Conservation (phyloP, 495 filamentous ascomycete genomes). For the Tuber brumale region DNA sequence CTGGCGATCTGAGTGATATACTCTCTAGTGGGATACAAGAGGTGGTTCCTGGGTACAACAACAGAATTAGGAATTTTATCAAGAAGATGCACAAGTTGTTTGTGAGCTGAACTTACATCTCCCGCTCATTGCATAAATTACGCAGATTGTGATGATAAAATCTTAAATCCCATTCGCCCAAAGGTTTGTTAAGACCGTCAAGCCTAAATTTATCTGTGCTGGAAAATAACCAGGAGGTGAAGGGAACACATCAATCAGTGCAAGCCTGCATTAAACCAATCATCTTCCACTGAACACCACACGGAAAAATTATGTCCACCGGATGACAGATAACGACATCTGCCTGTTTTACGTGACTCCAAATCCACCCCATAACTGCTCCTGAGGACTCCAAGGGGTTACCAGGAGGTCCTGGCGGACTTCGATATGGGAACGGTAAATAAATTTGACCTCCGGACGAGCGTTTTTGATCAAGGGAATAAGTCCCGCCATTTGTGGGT, state of each 20-base stretch:
- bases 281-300: constrained; percentile 56
- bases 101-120: constrained; percentile 47
- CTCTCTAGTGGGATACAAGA: constrained; percentile 63
- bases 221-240: neutral
- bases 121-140: constrained; percentile 53
- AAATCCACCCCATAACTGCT: constrained; percentile 72
- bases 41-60: constrained; percentile 49
- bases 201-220: constrained; percentile 48
- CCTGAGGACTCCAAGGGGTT: constrained; percentile 59
- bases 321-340: constrained; percentile 84
- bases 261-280: constrained; percentile 77
- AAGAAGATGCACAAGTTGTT: neutral
- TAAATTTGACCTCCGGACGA: constrained; percentile 65
- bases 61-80: constrained; percentile 14
- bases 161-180: constrained; percentile 65
- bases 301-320: constrained; percentile 67
- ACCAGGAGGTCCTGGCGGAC: constrained; percentile 70
- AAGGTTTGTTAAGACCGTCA: constrained; percentile 75
- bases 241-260: constrained; percentile 61
- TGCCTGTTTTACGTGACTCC: constrained; percentile 60
- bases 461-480: constrained; percentile 67
- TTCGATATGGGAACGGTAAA: constrained; percentile 80
- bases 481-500: constrained; percentile 82
- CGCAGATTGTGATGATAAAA: constrained; percentile 76
- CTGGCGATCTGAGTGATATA: constrained; percentile 80